These are phyloP conservation scores for Heliamphora pulchella DNA, from an alignment of 179 eudicot species.

Conservation along the genomic window DNA sequence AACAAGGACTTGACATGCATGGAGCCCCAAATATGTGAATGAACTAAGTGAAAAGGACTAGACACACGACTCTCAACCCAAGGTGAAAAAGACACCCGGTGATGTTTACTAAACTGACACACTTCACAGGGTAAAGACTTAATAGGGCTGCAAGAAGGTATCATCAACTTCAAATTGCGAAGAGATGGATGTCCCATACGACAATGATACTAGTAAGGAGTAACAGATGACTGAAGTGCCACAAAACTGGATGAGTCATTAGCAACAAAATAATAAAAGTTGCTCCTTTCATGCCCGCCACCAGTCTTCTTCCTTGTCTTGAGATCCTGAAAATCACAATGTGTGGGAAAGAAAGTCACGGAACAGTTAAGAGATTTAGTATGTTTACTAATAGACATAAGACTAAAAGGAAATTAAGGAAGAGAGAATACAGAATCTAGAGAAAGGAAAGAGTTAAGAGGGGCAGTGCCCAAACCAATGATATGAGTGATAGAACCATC, in stretches of 20 bases:
- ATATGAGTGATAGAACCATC: no score
- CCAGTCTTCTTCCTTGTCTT: conserved; percentile 3
- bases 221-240: neutral
- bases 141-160: neutral
- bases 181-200: neutral
- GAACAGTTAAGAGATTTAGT: neutral
- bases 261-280: neutral
- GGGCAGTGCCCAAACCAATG: no score
- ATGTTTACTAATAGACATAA: conserved; percentile 1
- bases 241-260: neutral
- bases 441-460: neutral
- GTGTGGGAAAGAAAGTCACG: neutral
- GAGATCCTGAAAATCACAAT: neutral
- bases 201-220: neutral
- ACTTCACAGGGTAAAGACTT: neutral
- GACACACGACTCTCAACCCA: no score
- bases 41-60: neutral
- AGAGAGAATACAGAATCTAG: neutral
- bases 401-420: neutral
- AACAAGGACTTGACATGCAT: neutral
- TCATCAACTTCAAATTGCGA: neutral
- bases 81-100: neutral
- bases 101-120: neutral
- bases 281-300: neutral
- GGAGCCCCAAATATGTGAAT: neutral